Conservation (phyloP, 352 stramenopile species). For the Globisporangium cederbergense region DNA sequence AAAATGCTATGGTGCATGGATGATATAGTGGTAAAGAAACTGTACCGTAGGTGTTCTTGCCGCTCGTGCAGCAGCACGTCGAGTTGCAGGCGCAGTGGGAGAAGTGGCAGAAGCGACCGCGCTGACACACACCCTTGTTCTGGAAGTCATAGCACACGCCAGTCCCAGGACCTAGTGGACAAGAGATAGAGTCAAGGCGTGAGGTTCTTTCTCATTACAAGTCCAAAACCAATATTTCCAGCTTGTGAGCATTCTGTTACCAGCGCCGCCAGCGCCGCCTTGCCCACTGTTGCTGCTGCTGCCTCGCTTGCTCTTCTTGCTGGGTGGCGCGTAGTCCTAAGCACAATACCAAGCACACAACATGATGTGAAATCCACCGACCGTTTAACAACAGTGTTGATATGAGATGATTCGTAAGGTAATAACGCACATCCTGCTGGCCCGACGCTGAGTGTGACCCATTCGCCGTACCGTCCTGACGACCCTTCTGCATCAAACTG, state of each 20-base stretch:
- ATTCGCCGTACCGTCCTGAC: constrained; percentile 21
- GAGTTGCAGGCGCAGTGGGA: constrained; percentile 87
- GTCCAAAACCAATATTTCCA: not conserved
- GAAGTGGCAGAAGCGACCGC: constrained; percentile 82
- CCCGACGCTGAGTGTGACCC: constrained; percentile 7
- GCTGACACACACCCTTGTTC: constrained; percentile 85
- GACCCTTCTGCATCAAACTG: constrained; percentile 29
- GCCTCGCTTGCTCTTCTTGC: constrained; percentile 65
- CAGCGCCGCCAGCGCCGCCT: constrained; percentile 20
- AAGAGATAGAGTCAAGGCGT: not conserved
- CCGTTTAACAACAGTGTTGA: not conserved
- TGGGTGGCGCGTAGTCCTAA: constrained; percentile 51
- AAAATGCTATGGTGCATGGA: not conserved
- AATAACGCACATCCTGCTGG: constrained; percentile 34
- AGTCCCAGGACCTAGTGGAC: constrained; percentile 40
- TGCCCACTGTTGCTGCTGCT: not conserved
- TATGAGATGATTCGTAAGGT: not conserved
- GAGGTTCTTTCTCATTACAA: not conserved
- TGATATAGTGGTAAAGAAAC: not conserved
- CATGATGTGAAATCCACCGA: not conserved
- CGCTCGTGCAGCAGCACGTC: constrained; percentile 73
- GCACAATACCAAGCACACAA: not conserved
- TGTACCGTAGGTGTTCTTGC: constrained; percentile 84
- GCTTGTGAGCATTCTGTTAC: constrained; percentile 3
- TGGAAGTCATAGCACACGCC: constrained; percentile 89